Evolutionary conservation across 345 rosid species (phyloP).

Genomic region (Salix udensis): DNA sequence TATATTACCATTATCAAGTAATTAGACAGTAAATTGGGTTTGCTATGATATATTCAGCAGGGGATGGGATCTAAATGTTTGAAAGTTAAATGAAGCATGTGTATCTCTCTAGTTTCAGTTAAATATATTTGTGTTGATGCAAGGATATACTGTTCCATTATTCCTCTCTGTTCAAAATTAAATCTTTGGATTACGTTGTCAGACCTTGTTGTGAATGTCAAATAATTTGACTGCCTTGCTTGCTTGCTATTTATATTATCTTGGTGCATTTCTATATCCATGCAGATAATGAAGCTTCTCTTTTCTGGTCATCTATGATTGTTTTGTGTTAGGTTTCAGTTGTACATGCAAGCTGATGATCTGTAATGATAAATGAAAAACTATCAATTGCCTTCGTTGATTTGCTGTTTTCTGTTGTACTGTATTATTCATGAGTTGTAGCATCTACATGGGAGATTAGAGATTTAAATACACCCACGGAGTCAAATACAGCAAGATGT

Average conservation of each 20-base stretch:
- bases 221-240: not conserved
- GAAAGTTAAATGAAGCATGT: not conserved
- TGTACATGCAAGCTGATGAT: not conserved
- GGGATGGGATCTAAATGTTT: not conserved
- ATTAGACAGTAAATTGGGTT: not conserved
- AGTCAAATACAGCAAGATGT: constrained; percentile 56
- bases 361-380: not conserved
- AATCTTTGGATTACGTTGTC: not conserved
- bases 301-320: not conserved
- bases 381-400: not conserved
- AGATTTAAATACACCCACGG: constrained; percentile 52
- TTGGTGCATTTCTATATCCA: not conserved
- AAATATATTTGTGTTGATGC: not conserved
- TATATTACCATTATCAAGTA: not conserved
- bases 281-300: not conserved
- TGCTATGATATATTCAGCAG: not conserved
- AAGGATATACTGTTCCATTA: not conserved
- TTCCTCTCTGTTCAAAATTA: not conserved
- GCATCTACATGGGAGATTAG: constrained; percentile 97
- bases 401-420: not conserved
- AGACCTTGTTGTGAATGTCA: not conserved
- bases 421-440: constrained; percentile 18
- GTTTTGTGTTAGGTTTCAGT: not conserved
- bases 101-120: not conserved
- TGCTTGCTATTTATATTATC: not conserved